These are phyloP conservation scores for Ustilago esculenta DNA, from an alignment of 1,284 basidiomycete genomes.

Conservation along the genomic window DNA sequence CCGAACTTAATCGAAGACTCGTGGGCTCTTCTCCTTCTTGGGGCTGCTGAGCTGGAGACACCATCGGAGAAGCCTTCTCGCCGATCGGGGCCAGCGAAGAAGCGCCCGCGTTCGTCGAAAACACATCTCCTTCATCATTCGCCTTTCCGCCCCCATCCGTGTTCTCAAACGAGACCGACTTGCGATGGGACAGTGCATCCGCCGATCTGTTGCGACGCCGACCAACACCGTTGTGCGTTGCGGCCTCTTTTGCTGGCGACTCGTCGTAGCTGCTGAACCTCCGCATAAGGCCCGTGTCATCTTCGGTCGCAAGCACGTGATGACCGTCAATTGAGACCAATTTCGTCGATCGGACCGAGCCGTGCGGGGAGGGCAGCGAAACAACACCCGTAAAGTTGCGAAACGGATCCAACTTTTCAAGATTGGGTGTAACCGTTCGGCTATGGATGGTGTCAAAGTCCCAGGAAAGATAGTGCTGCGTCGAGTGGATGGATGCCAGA, in stretches of 20 bases:
- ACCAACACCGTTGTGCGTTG: conserved; percentile 6
- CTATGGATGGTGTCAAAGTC: conserved; percentile 54
- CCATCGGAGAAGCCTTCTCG: conserved; percentile 34
- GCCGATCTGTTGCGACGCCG: conserved; percentile 25
- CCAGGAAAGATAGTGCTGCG: conserved; percentile 51
- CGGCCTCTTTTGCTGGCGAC: conserved; percentile 11
- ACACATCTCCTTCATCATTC: conserved; percentile 2
- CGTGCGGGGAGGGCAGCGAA: conserved; percentile 41
- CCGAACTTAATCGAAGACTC: conserved; percentile 5
- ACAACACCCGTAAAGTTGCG: conserved; percentile 52
- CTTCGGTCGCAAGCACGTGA: conserved; percentile 40
- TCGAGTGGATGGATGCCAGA: conserved; percentile 47
- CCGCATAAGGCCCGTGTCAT: conserved; percentile 22
- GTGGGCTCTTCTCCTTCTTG: conserved; percentile 20
- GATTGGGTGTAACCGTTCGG: conserved; percentile 22
- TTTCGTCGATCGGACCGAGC: conserved; percentile 43
- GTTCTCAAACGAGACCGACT: conserved; percentile 51
- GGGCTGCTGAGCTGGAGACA: conserved; percentile 7
- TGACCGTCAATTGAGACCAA: conserved; percentile 46
- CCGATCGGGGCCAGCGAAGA: conserved; percentile 35
- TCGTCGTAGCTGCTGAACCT: conserved; percentile 35
- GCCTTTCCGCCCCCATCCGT: conserved; percentile 3
- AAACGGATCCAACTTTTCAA: conserved; percentile 54
- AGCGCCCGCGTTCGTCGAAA: neutral
- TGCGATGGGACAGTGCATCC: conserved; percentile 41